These are phyloP conservation scores for Xylariaceae sp. DNA, from an alignment of 2,329 filamentous ascomycete species.

Conservation along the genomic window DNA sequence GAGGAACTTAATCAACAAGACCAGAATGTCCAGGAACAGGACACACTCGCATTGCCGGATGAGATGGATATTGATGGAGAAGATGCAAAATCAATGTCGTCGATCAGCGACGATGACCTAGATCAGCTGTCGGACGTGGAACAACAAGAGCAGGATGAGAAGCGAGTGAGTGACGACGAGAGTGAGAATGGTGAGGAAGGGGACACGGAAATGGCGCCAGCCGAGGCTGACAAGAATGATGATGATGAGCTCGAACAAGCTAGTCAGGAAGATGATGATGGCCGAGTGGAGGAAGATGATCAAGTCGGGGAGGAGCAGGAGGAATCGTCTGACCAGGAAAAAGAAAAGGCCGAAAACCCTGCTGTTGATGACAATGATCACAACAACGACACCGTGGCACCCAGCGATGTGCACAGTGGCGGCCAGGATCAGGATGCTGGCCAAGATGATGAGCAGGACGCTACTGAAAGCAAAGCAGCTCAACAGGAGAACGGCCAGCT, in stretches of 20 bases:
- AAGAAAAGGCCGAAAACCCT: conserved; percentile 24
- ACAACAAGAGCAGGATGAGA: conserved; percentile 42
- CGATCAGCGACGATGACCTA: conserved; percentile 51
- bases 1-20: conserved; percentile 60
- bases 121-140: conserved; percentile 52
- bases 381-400: conserved; percentile 58
- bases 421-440: conserved; percentile 64
- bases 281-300: conserved; percentile 28
- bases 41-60: conserved; percentile 78
- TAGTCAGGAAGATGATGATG: conserved; percentile 31
- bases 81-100: conserved; percentile 49
- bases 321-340: conserved; percentile 30
- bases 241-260: conserved; percentile 48
- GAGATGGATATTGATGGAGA: conserved; percentile 79
- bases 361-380: conserved; percentile 43
- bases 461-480: conserved; percentile 54
- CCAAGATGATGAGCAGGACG: conserved; percentile 57
- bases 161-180: conserved; percentile 35
- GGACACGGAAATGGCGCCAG: conserved; percentile 37
- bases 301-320: conserved; percentile 28
- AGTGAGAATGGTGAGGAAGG: conserved; percentile 41
- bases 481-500: conserved; percentile 64
- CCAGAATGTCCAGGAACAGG: conserved; percentile 75
- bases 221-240: conserved; percentile 49
- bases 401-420: conserved; percentile 59